Evolutionary conservation across 768 basidiomycete genomes (phyloP).

Genomic region (Daedalea quercina): DNA sequence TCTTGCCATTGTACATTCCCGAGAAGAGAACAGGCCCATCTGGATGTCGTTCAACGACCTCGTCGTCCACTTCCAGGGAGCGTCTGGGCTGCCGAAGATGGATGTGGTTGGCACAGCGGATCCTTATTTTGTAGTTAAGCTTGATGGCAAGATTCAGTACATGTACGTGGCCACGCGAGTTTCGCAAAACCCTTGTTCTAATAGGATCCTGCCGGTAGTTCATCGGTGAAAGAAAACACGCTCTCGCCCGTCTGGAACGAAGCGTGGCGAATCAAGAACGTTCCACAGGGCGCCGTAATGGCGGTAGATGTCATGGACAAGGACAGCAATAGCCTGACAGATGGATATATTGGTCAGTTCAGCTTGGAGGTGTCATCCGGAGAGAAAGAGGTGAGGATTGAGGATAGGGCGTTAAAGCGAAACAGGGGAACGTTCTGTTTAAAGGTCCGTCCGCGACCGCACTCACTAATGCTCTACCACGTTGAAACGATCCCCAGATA

Average conservation of each 20-base stretch:
- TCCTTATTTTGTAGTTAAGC: constrained; percentile 65
- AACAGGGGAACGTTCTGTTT: constrained; percentile 61
- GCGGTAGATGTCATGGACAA: constrained; percentile 64
- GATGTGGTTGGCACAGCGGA: constrained; percentile 58
- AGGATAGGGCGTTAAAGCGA: constrained; percentile 42
- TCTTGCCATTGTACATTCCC: constrained; percentile 3
- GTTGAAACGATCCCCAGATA: constrained; percentile 34
- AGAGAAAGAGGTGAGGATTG: constrained; percentile 58
- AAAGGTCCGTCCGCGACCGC: constrained; percentile 36
- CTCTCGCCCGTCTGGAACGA: constrained; percentile 72
- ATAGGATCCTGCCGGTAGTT: constrained; percentile 35
- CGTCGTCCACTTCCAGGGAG: constrained; percentile 65
- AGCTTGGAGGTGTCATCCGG: constrained; percentile 47
- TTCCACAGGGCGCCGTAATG: constrained; percentile 55
- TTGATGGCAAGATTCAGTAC: constrained; percentile 58
- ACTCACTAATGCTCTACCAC: not conserved
- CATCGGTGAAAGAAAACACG: constrained; percentile 53
- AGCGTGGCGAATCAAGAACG: constrained; percentile 65
- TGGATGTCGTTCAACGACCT: constrained; percentile 42
- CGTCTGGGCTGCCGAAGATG: constrained; percentile 62
- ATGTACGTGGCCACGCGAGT: constrained; percentile 38
- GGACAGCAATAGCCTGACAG: constrained; percentile 47
- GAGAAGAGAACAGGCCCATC: not conserved
- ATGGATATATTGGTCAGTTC: constrained; percentile 63
- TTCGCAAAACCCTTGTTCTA: not conserved